phyloP scores from a whole-genome alignment of 2,329 filamentous ascomycete genomes.

The Sarocladiaceae sp. region DNA sequence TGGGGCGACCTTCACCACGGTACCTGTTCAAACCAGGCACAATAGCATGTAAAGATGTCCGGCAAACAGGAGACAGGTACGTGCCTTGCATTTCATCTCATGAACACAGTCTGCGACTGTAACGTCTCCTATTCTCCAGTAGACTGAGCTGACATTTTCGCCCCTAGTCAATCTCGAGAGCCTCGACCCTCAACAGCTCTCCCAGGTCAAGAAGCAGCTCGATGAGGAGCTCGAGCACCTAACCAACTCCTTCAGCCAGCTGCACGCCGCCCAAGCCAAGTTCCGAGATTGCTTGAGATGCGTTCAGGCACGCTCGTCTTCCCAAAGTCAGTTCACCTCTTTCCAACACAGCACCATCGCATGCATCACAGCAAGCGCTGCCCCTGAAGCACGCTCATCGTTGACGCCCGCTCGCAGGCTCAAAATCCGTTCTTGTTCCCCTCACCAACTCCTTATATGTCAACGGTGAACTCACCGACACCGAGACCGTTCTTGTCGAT shows the following conservation, averaged over 20 bases:
- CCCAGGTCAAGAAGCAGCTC: conserved; percentile 89
- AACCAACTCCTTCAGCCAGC: conserved; percentile 80
- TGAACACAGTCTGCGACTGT: neutral
- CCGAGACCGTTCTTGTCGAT: conserved; percentile 78
- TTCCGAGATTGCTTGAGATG: conserved; percentile 85
- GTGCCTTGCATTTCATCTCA: too few species aligned
- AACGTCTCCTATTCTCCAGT: neutral
- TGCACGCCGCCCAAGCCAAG: conserved; percentile 83
- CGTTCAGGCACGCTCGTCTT: conserved; percentile 43
- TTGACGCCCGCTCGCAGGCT: conserved; percentile 14
- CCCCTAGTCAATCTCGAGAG: conserved; percentile 63
- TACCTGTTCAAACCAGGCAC: conserved; percentile 13
- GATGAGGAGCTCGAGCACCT: conserved; percentile 95
- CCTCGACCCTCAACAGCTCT: conserved; percentile 79
- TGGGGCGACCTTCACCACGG: conserved; percentile 5
- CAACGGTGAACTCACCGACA: conserved; percentile 68
- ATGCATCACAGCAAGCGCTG: neutral
- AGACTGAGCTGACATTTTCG: neutral
- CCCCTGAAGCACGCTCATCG: neutral
- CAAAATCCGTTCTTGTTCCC: conserved; percentile 73
- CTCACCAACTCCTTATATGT: conserved; percentile 94
- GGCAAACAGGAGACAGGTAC: conserved; percentile 28
- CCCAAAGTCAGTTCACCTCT: conserved; percentile 13
- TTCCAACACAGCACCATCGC: neutral
- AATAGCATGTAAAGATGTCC: conserved; percentile 17